A percentile compares a stretch with the other conserved stretches of the same genome.
phyloP scores from a whole-genome alignment of 495 filamentous ascomycete species.

The Aspergillus funiculosus region DNA sequence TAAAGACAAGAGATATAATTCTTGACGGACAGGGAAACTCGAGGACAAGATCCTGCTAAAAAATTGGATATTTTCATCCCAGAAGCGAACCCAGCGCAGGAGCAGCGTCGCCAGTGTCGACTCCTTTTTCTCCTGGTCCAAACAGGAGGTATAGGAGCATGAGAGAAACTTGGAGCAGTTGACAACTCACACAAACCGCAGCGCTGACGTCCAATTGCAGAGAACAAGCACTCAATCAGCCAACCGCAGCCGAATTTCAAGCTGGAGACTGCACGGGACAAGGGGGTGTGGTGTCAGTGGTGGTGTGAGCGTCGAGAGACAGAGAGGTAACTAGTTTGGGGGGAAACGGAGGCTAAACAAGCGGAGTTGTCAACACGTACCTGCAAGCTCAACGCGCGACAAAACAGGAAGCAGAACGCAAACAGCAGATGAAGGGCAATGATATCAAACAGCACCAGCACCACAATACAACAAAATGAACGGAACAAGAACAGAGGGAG shows the following conservation, averaged over 20 bases:
- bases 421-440: neutral
- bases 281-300: slow-evolving; percentile 5
- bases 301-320: neutral
- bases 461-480: neutral
- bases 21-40: neutral
- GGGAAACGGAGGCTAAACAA: slow-evolving; percentile 2
- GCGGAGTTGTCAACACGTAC: slow-evolving; percentile 2
- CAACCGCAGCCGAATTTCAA: neutral
- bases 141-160: slow-evolving; percentile 1
- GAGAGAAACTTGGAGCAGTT: slow-evolving; percentile 2
- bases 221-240: neutral
- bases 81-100: neutral
- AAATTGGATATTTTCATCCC: neutral
- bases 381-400: neutral
- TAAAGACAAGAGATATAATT: neutral
- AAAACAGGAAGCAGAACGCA: neutral
- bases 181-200: slow-evolving; percentile 13
- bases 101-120: neutral
- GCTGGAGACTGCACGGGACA: slow-evolving; percentile 6
- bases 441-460: neutral
- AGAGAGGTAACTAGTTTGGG: slow-evolving; percentile 3
- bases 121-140: slow-evolving; percentile 8
- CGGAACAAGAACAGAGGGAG: neutral
- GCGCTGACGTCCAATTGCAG: slow-evolving; percentile 12
- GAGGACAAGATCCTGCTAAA: neutral